Evolutionary conservation across 2,329 filamentous ascomycete genomes (phyloP), one percentile per base, ranked within the genome.

Genomic region (Alternaria dauci): DNA sequence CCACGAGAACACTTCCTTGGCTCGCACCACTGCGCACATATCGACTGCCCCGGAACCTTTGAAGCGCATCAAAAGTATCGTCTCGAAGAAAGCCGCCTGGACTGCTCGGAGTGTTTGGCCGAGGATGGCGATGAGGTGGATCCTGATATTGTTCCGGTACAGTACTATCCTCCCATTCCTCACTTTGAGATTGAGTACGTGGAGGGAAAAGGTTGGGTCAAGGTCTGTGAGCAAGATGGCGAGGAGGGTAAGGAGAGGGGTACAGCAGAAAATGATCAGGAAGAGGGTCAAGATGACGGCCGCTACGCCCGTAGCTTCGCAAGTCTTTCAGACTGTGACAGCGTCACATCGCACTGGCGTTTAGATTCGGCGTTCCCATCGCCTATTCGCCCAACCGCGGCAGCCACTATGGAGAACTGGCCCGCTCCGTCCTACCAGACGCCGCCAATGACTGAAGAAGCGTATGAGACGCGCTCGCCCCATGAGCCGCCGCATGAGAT

Each of bases 241-340:
- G 41, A 8, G 41, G 14, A 34, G 1, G 20, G 39, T n/a, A 3
- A 5, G 11, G 52, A n/a, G 12, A 6, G 3, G 30, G 11, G 0
- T 7, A 18, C 14, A 34, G 48, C 16, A 6, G 11, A 4, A 3
- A 8, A 32, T 30, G 12, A 16, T 36, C 8, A 55, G 43, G 30
- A 38, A 3, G 43, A 28, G 0, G 23, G 28, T n/a, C 23, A 25
- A 48, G 53, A 16, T 4, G 32, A 43, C 5, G 23, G 4, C 4
- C 43, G 41, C 28, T 30, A 51, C 23, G 18, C 30, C 7, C 18
- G 26, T 8, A 39, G 48, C 16, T 50, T 41, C 25, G 52, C 32
- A 14, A 51, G 44, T n/a, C 51, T 62, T 16, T 52, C 55, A 14
- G 55, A 55, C 18, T 46, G 51, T 11, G 55, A 62, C 4, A 56